A percentile compares a stretch with the other conserved stretches of the same genome.
phyloP scores from a whole-genome alignment of 768 basidiomycete species.

The Termitomyces sp. region DNA sequence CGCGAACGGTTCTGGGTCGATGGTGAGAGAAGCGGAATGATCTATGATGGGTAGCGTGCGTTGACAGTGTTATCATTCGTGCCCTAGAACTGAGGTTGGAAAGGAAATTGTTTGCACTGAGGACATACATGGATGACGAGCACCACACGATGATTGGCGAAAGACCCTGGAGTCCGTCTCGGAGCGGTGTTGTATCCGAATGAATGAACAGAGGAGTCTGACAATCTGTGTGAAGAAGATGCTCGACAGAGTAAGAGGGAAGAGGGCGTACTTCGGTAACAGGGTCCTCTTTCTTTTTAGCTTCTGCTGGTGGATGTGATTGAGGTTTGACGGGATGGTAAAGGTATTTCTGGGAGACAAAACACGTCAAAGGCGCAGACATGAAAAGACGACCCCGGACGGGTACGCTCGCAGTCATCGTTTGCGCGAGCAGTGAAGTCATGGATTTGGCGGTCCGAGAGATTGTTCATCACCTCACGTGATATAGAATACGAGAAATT shows the following conservation, averaged over 20 bases:
- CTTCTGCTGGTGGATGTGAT: conserved; percentile 5
- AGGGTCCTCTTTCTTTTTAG: conserved; percentile 23
- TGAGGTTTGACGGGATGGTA: conserved; percentile 41
- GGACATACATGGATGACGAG: conserved; percentile 61
- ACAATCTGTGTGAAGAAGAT: conserved; percentile 45
- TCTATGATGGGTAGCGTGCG: conserved; percentile 47
- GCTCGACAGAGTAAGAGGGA: background rate
- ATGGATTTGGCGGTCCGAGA: conserved; percentile 75
- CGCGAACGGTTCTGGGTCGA: conserved; percentile 30
- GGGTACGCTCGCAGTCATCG: conserved; percentile 57
- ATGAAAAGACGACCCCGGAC: conserved; percentile 45
- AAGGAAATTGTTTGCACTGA: background rate
- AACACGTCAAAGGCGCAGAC: background rate
- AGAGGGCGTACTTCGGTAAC: conserved; percentile 38
- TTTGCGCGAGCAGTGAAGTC: conserved; percentile 69
- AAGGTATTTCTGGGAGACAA: conserved; percentile 41
- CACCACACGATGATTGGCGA: conserved; percentile 45
- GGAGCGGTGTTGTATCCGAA: conserved; percentile 70
- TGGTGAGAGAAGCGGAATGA: conserved; percentile 40
- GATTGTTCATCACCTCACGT: conserved; percentile 59
- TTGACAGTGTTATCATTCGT: conserved; percentile 56
- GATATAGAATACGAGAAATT: background rate
- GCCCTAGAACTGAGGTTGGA: conserved; percentile 35
- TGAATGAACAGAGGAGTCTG: conserved; percentile 71
- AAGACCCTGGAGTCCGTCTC: conserved; percentile 57